Base-by-base conservation (phyloP, 2,329 filamentous ascomycete genomes). In the Nothomitra cinnamomea region DNA sequence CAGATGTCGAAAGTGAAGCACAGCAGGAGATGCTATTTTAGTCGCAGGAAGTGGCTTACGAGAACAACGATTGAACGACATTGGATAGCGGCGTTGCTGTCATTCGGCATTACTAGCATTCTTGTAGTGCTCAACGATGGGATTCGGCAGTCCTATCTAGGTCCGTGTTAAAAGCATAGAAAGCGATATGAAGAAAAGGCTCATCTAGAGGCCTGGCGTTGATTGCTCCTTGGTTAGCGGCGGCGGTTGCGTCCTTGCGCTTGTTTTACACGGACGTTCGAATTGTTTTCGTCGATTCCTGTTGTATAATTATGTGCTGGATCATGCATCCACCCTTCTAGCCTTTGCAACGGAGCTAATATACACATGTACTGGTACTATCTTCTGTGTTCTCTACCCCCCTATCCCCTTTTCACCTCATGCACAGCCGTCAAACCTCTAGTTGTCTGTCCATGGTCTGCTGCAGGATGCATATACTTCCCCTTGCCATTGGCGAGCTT, bases 11-110 rank as follows among this genome's bases (percentile, higher is more conserved):
- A 32, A 35, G 45, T 35, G 13, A 17, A 24, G 2, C n/a, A 49
- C 28, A 10, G 28, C 28, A 32, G 28, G 28, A 4, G 28, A 32
- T 32, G 10, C 45, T 35, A 2, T 15, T 15, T 47, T 21, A 24
- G 32, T 19, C 24, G 45, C 45, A 35, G 45, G 45, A 49, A 32
- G 32, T 49, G 4, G 45, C 19, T 49, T 28, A 49, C 15, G 45
- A 35, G 45, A 49, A 17, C 45, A 49, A 49, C 45, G 45, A 49
- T 49, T 49, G 15, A 49, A 49, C 24, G 45, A 35, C 19, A 47
- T 6, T 32, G 45, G 25, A 35, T 17, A 10, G 15, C 45, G 19
- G 45, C 17, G 19, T 49, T 49, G 45, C 45, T 49, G 45, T 49
- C n/a, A 32, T n/a, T 32, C 32, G 45, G 22, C 45, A 49, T 35